These are phyloP conservation scores for Salix koriyanagi DNA, from an alignment of 345 rosid genomes.

Conservation along the genomic window DNA sequence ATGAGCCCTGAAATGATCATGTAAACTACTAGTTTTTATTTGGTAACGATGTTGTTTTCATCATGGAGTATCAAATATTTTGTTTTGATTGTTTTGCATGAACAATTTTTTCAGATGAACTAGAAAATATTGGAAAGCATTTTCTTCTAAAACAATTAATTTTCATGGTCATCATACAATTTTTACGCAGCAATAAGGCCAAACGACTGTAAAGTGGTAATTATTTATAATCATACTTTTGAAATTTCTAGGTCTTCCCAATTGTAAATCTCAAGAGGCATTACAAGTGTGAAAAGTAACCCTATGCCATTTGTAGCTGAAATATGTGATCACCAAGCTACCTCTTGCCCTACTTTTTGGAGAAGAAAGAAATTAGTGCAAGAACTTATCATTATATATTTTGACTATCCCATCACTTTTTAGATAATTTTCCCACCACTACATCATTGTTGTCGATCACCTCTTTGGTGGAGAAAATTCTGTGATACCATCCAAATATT, in stretches of 20 bases:
- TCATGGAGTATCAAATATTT: neutral
- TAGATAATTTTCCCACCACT: neutral
- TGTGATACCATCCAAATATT: neutral
- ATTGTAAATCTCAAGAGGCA: neutral
- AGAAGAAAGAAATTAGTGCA: neutral
- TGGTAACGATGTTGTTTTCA: neutral
- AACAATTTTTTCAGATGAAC: neutral
- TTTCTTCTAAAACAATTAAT: neutral
- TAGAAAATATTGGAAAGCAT: neutral
- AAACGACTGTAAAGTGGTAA: neutral
- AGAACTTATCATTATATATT: neutral
- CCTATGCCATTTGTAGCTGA: neutral
- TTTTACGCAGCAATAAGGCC: neutral
- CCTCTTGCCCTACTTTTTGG: too few relatives aligned
- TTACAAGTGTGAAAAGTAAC: neutral
- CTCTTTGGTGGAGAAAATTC: neutral
- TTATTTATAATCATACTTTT: neutral
- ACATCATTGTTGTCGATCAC: neutral
- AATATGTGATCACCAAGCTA: too few relatives aligned
- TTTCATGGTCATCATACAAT: neutral
- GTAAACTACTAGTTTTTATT: neutral
- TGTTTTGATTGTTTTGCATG: neutral
- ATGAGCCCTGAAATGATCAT: too few relatives aligned
- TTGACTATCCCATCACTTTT: neutral
- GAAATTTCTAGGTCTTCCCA: neutral